Base-by-base conservation (phyloP, 2,329 filamentous ascomycete species). In the Verticillium albo-atrum region DNA sequence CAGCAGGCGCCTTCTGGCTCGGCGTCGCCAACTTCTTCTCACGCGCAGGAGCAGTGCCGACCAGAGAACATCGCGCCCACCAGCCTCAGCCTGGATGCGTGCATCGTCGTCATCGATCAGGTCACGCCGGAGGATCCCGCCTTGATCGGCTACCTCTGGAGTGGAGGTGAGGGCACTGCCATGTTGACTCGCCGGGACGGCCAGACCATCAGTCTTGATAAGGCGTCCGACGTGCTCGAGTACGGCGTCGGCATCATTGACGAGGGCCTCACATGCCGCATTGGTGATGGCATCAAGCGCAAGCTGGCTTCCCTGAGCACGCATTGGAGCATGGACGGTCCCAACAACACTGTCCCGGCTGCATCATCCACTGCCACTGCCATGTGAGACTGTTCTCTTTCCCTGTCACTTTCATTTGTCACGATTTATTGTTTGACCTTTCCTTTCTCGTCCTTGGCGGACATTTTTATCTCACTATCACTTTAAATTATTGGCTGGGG, bases 221-320 rank as follows among this genome's bases (percentile, higher is more conserved):
- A 73, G 25, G 74, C 78, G 0, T 62, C 60, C 0, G 72, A 75
- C 2, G 70, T 81, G 2, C 66, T 82, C 20, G 64, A 67, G 5
- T 77, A 80, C 64, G 77, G 74, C 1, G 66, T 78, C 34, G 70
- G 70, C 60, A 68, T 71, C 17, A 70, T 82, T 9, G 71, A 75
- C 6, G 71, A 72, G 4, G 75, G 77, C 5, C 58, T 71, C n/a
- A 77, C 74, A 63, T 74, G 74, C 1, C 72, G 78, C 3, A 68
- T 82, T 12, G 71, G 74, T 20, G 78, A 80, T 50, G 79, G 79
- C 15, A 77, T 82, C 56, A 72, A 69, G 58, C 71, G 78, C 34
- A 56, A 81, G 68, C 69, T 82, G 4, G 60, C 72, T 0, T 57
- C 69, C 0, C 65, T 81, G n/a, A 68, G 69, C 1, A 66, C 60